Conservation (phyloP, 305 asterid species). For the Fraxinus sp. region DNA sequence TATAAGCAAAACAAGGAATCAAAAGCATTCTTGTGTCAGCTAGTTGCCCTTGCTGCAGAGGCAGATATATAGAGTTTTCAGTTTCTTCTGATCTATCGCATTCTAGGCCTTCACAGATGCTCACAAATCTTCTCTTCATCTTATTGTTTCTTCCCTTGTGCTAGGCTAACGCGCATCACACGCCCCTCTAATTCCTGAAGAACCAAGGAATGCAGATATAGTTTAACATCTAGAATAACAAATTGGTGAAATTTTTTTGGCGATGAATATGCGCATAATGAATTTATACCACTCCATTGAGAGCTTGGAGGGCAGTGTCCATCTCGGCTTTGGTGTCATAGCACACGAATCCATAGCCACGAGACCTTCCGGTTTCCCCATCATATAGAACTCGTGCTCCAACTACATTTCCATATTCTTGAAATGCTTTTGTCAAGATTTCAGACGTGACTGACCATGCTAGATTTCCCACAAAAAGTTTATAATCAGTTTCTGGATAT, state of each 20-base stretch:
- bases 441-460: slow-evolving; percentile 80
- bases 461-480: slow-evolving; percentile 81
- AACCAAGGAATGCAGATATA: background rate
- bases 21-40: background rate
- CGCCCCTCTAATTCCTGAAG: slow-evolving; percentile 84
- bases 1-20: background rate
- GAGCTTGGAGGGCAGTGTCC: slow-evolving; percentile 70
- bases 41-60: slow-evolving; percentile 2
- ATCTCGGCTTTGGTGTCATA: slow-evolving; percentile 58
- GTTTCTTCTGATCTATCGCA: background rate
- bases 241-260: background rate
- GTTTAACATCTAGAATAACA: background rate
- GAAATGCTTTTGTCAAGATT: slow-evolving; percentile 49
- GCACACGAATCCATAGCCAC: slow-evolving; percentile 85
- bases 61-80: slow-evolving; percentile 1
- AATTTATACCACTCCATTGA: slow-evolving; percentile 68
- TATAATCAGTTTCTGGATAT: slow-evolving; percentile 85
- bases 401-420: slow-evolving; percentile 45
- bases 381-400: slow-evolving; percentile 77
- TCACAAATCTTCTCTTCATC: slow-evolving; percentile 13
- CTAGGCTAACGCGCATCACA: slow-evolving; percentile 63
- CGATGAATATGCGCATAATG: background rate
- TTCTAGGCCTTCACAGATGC: slow-evolving; percentile 20
- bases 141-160: slow-evolving; percentile 64
- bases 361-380: slow-evolving; percentile 80